Evolutionary conservation across 169 alveolate genomes (phyloP).

Genomic region (Plasmodium billcollinsi): DNA sequence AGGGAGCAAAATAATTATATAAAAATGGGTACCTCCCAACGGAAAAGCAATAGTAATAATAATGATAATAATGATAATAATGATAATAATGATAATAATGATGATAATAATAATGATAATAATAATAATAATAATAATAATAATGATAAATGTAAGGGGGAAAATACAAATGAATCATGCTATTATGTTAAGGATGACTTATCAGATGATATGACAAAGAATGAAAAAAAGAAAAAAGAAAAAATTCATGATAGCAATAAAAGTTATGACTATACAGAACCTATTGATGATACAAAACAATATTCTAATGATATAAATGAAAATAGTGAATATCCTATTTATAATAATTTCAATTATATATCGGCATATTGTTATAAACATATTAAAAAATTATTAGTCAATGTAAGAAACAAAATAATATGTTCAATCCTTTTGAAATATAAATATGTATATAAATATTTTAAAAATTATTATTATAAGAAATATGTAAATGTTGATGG

Average conservation of each 20-base stretch:
- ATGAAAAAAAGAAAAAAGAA: background rate
- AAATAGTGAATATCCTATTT: too few species aligned
- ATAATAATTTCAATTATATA: too few species aligned
- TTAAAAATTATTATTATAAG: constrained; percentile 1
- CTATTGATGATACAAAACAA: background rate
- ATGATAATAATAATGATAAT: background rate
- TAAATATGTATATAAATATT: background rate
- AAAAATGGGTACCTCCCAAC: background rate
- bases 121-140: background rate
- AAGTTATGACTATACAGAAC: background rate
- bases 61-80: background rate
- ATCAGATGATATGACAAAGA: background rate
- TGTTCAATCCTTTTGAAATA: background rate
- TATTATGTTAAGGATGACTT: background rate
- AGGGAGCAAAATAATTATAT: background rate
- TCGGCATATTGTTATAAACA: background rate
- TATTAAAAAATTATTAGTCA: background rate
- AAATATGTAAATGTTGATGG: constrained; percentile 12
- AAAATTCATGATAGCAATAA: background rate
- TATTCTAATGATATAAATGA: too few species aligned
- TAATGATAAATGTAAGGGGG: background rate
- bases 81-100: background rate
- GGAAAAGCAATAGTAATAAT: background rate
- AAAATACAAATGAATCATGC: background rate
- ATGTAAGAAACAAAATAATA: background rate